Evolutionary conservation across 306 rosid species (phyloP).

Genomic region (Malus orientalis): DNA sequence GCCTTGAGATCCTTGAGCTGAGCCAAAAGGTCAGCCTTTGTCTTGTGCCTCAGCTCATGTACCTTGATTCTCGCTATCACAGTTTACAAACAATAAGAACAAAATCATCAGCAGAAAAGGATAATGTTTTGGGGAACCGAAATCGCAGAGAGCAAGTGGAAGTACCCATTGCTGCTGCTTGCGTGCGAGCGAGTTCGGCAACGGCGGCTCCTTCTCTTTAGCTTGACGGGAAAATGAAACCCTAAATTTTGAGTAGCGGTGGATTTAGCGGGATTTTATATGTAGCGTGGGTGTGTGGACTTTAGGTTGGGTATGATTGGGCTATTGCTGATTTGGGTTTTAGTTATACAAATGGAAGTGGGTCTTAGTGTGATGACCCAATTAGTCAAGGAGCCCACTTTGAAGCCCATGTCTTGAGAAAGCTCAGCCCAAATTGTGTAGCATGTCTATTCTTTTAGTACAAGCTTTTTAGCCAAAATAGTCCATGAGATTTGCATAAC

Average conservation of each 20-base stretch:
- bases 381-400: background rate
- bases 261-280: background rate
- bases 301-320: background rate
- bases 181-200: background rate
- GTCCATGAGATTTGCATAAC: no score
- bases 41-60: constrained; percentile 85
- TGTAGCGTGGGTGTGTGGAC: background rate
- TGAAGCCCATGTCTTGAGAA: background rate
- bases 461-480: no score
- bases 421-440: background rate
- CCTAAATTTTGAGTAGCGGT: constrained; percentile 13
- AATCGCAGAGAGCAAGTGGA: background rate
- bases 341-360: background rate
- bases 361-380: background rate
- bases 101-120: background rate
- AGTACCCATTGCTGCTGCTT: constrained; percentile 49
- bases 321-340: background rate
- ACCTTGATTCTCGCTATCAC: constrained; percentile 88
- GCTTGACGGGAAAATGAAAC: constrained; percentile 13
- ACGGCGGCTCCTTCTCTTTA: constrained; percentile 28
- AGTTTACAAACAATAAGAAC: background rate
- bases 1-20: constrained; percentile 98
- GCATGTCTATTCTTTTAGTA: background rate
- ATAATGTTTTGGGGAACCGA: background rate
- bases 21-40: constrained; percentile 52